phyloP scores from a whole-genome alignment of 148 eudicot species.

The Fallopia convolvulus region DNA sequence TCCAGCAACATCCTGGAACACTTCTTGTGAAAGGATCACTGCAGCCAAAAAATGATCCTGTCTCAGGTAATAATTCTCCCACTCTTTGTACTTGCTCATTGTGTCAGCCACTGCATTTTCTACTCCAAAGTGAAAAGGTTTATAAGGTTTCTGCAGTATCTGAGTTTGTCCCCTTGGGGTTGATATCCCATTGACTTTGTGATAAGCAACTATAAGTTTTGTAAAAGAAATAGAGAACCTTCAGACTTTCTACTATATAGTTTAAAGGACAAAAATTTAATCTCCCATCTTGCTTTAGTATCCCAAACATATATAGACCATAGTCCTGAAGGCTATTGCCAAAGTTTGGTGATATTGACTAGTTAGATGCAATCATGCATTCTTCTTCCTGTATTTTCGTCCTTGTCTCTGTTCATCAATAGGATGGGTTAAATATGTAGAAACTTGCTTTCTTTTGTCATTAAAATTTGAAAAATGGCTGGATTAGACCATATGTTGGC shows the following conservation, averaged over 20 bases:
- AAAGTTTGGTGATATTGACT: not conserved
- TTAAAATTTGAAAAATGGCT: not conserved
- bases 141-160: not conserved
- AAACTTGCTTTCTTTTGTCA: not conserved
- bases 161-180: not conserved
- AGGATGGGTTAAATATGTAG: not conserved
- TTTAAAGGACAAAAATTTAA: not conserved
- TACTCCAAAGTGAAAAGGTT: not conserved
- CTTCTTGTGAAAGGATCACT: slow-evolving; percentile 75
- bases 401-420: not conserved
- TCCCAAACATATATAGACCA: not conserved
- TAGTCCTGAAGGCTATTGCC: not conserved
- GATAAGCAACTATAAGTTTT: not conserved
- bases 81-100: not conserved
- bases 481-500: not conserved
- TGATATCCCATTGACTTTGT: not conserved
- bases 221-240: not conserved
- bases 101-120: not conserved
- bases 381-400: not conserved
- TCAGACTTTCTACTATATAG: not conserved
- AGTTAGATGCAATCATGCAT: not conserved
- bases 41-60: slow-evolving; percentile 35
- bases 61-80: slow-evolving; percentile 30
- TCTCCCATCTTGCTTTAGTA: not conserved
- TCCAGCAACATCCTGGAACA: slow-evolving; percentile 89